These are phyloP conservation scores for Mycena citricolor DNA, from an alignment of 1,284 basidiomycete species.

Conservation along the genomic window DNA sequence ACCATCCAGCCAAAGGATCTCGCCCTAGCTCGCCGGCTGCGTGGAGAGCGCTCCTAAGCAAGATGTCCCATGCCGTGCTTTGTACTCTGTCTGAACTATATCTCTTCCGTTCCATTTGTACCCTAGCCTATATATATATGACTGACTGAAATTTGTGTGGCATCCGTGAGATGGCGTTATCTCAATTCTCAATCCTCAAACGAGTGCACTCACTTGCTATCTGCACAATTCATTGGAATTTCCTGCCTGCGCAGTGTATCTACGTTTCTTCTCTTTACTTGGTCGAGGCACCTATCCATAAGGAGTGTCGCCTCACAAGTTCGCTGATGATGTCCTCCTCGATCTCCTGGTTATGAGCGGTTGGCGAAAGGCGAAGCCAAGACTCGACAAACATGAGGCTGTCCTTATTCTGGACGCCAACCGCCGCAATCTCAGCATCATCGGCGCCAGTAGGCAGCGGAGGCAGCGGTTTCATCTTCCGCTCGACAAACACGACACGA, in stretches of 20 bases:
- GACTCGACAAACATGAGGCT: constrained; percentile 51
- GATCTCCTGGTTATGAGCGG: constrained; percentile 77
- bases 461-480: constrained; percentile 35
- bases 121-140: no score
- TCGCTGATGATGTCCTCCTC: constrained; percentile 89
- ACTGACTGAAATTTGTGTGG: no score
- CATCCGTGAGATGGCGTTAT: no score
- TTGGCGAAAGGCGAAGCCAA: constrained; percentile 66
- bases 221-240: no score
- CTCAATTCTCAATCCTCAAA: no score
- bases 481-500: constrained; percentile 86
- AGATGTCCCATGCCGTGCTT: no score
- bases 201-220: no score
- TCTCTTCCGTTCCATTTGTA: no score
- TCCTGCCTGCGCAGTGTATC: no score
- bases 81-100: no score
- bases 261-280: no score
- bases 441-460: constrained; percentile 27
- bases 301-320: constrained; percentile 70
- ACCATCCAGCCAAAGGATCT: constrained; percentile 63
- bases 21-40: constrained; percentile 71
- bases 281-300: no score
- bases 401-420: constrained; percentile 12
- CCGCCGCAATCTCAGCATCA: constrained; percentile 28
- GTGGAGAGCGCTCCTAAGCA: constrained; percentile 52